Evolutionary conservation across 768 basidiomycete species (phyloP).

Genomic region (Amanita molliuscula): DNA sequence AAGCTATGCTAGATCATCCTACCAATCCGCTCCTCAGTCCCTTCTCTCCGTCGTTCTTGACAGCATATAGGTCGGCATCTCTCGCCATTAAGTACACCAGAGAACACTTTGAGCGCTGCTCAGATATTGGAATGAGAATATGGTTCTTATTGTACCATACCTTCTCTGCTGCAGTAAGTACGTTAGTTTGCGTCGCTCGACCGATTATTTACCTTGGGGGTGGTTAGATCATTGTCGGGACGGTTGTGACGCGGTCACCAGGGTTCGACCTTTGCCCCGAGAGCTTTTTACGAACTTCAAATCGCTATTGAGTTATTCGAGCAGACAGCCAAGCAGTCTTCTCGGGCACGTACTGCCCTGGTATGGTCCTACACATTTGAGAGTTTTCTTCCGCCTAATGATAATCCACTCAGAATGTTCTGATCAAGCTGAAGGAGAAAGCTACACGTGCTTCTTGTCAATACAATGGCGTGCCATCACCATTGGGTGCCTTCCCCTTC

Average conservation of each 20-base stretch:
- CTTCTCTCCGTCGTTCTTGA: slow-evolving; percentile 46
- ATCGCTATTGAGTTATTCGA: slow-evolving; percentile 37
- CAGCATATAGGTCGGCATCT: slow-evolving; percentile 41
- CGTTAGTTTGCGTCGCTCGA: slow-evolving; percentile 1
- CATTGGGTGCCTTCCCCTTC: slow-evolving; percentile 8
- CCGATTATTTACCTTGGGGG: not conserved
- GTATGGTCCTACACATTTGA: slow-evolving; percentile 16
- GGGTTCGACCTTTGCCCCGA: slow-evolving; percentile 34
- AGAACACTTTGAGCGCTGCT: slow-evolving; percentile 37
- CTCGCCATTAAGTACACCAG: slow-evolving; percentile 39
- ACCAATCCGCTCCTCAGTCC: slow-evolving; percentile 43
- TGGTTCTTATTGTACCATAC: slow-evolving; percentile 43
- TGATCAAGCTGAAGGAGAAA: slow-evolving; percentile 35
- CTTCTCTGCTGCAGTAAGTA: slow-evolving; percentile 37
- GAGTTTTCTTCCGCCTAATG: not conserved
- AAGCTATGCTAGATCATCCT: slow-evolving; percentile 45
- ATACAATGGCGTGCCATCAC: slow-evolving; percentile 13
- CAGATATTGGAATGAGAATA: slow-evolving; percentile 35
- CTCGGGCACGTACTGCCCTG: slow-evolving; percentile 36
- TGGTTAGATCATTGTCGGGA: slow-evolving; percentile 39
- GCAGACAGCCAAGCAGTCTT: slow-evolving; percentile 29
- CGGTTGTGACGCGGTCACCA: slow-evolving; percentile 51
- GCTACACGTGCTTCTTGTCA: slow-evolving; percentile 25
- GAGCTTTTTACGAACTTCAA: slow-evolving; percentile 39
- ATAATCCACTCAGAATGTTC: slow-evolving; percentile 24